Base-by-base conservation (phyloP, 352 stramenopile species). In the Phytophthora cactorum region DNA sequence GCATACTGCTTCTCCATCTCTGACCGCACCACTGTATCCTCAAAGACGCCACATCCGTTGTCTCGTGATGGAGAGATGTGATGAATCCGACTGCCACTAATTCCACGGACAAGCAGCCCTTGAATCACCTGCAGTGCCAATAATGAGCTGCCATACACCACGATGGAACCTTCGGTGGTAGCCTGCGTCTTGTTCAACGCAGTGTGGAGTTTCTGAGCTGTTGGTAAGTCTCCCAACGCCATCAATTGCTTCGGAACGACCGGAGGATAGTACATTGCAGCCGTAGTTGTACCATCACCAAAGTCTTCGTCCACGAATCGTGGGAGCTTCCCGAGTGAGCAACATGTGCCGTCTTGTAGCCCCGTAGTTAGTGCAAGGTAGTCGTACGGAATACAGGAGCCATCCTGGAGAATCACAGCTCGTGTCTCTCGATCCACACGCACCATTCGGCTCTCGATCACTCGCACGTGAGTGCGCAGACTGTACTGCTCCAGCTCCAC, bases 381-480 rank as follows among this genome's bases (percentile, higher is more conserved):
- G 59, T 97, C 91, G 68, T 97, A 97, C 12, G 84, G 88, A 4
- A 97, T 65, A 15, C 89, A 83, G 4, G 84, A 92, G 17, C 85
- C 88, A 63, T 97, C 90, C 27, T 81, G 68, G n/a, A 97, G 80
- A 28, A 96, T 52, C 12, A 97, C 70, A 5, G 86, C 89, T 57
- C 84, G 78, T 22, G 77, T 71, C 8, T 82, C 67, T 3, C 89
- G 81, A 52, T 97, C 86, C 22, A 97, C 75, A 39, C 89, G 81
- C 17, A 92, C 79, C 38, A 96, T 67, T 29, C 74, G 63, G 14
- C 82, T 90, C 43, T 82, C 64, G 17, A 95, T 69, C 4, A 92
- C 69, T 38, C 78, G 78, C 14, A 95, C 63, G 22, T 91, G 85
- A 27, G 81, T 87, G 2, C 69, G 73, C 27, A 96, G 43, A 29